Base-by-base conservation (phyloP, 1,284 basidiomycete species). In the Cryptococcus wingfieldii region DNA sequence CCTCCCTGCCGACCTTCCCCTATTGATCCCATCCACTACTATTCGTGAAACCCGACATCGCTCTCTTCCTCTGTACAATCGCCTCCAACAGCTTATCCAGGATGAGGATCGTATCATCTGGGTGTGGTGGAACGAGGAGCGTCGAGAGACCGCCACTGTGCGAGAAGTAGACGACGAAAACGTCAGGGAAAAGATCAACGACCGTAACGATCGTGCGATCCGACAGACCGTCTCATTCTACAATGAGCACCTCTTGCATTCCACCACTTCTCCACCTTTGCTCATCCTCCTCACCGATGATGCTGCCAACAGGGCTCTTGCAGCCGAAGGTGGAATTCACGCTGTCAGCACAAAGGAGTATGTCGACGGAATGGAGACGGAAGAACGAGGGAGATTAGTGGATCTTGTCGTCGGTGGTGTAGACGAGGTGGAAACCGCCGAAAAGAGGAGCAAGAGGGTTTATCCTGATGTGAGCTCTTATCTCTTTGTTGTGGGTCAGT, bases 41-140 rank as follows among this genome's bases (percentile, higher is more conserved):
- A 80, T 97, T 49, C 90, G 96, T 64, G 96, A 99, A 83, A 92
- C 97, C 56, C 83, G 95, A 54, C 95, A 98, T 75, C 84, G 95
- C 28, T 94, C 90, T 0, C 77, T 98, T 34, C 96, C 96, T 1
- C 80, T 98, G 16, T 93, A 90, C 78, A 97, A 95, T 72, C 86
- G 92, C 27, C 81, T 97, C 55, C 91, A 89, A 65, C 84, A 87
- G 1, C 79, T 97, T 38, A 80, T 87, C 28, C 86, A 84, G 61
- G 83, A 85, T 63, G 92, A 95, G 53, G 89, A 90, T 60, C 87
- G 90, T 67, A 59, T 63, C 41, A 71, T 78, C 5, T 94, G 87
- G 86, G 83, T 92, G 2, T 96, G 93, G 75, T 94, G 93, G 78
- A 95, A 96, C 69, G 92, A 96, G 72, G 92, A 87, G 72, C 76